phyloP scores from a whole-genome alignment of 805 yeast genomes.

The Sugiyamaella lignohabitans region DNA sequence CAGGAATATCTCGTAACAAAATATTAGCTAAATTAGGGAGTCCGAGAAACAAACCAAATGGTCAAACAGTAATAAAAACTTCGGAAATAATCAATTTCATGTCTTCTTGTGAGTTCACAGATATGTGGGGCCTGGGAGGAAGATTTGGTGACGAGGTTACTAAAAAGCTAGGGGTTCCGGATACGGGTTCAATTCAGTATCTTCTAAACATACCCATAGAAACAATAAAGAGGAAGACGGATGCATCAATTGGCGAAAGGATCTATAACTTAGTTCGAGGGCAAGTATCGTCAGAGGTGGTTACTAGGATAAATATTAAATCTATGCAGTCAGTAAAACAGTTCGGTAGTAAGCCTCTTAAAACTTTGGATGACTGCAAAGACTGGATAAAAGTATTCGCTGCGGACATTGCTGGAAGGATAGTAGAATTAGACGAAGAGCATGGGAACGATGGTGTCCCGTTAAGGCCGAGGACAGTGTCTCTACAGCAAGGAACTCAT shows the following conservation, averaged over 20 bases:
- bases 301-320: conserved; percentile 55
- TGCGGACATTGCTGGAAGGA: conserved; percentile 66
- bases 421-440: conserved; percentile 72
- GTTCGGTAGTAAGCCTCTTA: conserved; percentile 52
- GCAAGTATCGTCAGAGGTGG: conserved; percentile 45
- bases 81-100: conserved; percentile 47
- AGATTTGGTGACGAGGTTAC: conserved; percentile 62
- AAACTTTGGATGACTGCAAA: conserved; percentile 46
- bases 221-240: conserved; percentile 24
- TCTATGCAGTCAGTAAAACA: conserved; percentile 89
- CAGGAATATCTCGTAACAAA: conserved; percentile 75
- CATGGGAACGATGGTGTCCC: conserved; percentile 22
- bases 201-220: conserved; percentile 46
- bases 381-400: conserved; percentile 81
- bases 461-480: conserved; percentile 51
- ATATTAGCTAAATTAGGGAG: conserved; percentile 82
- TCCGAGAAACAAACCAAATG: conserved; percentile 76
- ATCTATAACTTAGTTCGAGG: conserved; percentile 66
- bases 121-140: conserved; percentile 90
- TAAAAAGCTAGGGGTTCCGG: conserved; percentile 46
- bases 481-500: conserved; percentile 34
- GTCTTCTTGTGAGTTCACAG: conserved; percentile 54
- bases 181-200: conserved; percentile 40
- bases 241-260: conserved; percentile 38
- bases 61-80: conserved; percentile 68